Evolutionary conservation across 1,139 yeast species (phyloP).

Genomic region (Candida freyschussii): DNA sequence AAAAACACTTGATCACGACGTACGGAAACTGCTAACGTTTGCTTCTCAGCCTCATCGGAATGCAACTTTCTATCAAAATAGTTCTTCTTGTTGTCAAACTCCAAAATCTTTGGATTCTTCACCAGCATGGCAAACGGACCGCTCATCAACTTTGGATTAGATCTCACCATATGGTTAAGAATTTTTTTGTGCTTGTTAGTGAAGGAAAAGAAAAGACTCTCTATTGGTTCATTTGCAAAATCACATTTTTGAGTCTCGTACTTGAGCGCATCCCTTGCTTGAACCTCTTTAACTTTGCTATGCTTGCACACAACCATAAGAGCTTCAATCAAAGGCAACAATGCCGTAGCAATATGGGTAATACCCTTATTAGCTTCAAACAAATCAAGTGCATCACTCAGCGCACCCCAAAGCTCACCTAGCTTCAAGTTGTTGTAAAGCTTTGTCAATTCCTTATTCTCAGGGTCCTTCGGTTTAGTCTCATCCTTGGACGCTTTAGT

Average conservation of each 20-base stretch:
- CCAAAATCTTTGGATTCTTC: conserved; percentile 83
- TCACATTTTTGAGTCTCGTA: conserved; percentile 59
- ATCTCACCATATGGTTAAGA: conserved; percentile 86
- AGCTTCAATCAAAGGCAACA: conserved; percentile 85
- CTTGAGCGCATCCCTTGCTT: conserved; percentile 53
- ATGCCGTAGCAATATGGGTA: conserved; percentile 70
- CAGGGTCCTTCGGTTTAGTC: conserved; percentile 24
- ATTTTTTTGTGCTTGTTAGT: conserved; percentile 89
- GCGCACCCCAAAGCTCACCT: conserved; percentile 81
- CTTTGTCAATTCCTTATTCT: conserved; percentile 45
- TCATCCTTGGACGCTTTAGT: conserved; percentile 22
- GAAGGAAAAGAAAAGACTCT: conserved; percentile 74
- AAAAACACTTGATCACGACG: conserved; percentile 89
- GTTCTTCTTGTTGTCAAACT: conserved; percentile 89
- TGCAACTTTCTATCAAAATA: conserved; percentile 77
- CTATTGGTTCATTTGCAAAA: conserved; percentile 72
- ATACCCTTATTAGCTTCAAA: conserved; percentile 47
- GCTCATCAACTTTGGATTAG: conserved; percentile 90
- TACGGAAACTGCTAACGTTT: conserved; percentile 58
- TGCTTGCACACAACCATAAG: conserved; percentile 95
- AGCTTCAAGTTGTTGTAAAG: conserved; percentile 65
- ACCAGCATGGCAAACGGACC: conserved; percentile 94
- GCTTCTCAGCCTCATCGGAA: conserved; percentile 38
- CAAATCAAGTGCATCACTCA: conserved; percentile 68
- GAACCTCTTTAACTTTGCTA: conserved; percentile 64